Evolutionary conservation across 2,329 filamentous ascomycete species (phyloP).

Genomic region (Hirsutella thompsonii): DNA sequence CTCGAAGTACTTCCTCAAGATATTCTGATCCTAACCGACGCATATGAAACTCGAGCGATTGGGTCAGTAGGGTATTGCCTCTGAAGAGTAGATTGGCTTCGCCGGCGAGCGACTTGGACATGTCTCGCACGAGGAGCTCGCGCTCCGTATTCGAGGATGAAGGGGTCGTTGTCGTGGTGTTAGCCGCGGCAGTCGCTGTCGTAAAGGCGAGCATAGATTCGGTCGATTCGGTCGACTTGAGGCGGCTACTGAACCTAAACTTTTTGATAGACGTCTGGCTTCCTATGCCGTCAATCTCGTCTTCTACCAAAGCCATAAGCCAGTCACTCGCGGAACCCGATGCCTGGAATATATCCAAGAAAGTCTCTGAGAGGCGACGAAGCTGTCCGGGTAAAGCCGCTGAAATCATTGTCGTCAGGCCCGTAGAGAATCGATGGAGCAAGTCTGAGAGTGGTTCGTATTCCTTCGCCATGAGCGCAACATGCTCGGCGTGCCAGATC

Average conservation of each 20-base stretch:
- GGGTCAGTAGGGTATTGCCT: conserved; percentile 87
- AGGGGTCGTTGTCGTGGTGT: conserved; percentile 7
- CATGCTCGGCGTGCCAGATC: conserved; percentile 73
- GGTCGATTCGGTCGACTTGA: conserved; percentile 58
- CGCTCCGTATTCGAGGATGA: conserved; percentile 38
- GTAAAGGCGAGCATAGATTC: conserved; percentile 25
- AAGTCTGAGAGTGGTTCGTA: conserved; percentile 75
- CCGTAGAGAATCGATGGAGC: conserved; percentile 72
- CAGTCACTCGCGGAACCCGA: conserved; percentile 75
- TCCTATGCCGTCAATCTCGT: conserved; percentile 88
- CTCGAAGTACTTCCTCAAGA: conserved; percentile 72
- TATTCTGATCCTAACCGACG: conserved; percentile 87
- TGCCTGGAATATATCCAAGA: conserved; percentile 92
- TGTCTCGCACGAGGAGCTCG: conserved; percentile 60
- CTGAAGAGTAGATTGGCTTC: conserved; percentile 93
- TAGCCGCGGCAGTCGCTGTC: not conserved
- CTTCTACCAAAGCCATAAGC: conserved; percentile 86
- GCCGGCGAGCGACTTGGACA: conserved; percentile 65
- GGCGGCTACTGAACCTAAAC: conserved; percentile 56
- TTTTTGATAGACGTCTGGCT: conserved; percentile 67
- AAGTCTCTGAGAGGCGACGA: conserved; percentile 67
- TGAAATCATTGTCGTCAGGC: conserved; percentile 74
- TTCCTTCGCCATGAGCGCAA: conserved; percentile 75
- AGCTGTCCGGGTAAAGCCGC: conserved; percentile 66
- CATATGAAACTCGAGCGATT: conserved; percentile 93